Base-by-base conservation (phyloP, 2,329 filamentous ascomycete genomes). In the Fusarium redolens region DNA sequence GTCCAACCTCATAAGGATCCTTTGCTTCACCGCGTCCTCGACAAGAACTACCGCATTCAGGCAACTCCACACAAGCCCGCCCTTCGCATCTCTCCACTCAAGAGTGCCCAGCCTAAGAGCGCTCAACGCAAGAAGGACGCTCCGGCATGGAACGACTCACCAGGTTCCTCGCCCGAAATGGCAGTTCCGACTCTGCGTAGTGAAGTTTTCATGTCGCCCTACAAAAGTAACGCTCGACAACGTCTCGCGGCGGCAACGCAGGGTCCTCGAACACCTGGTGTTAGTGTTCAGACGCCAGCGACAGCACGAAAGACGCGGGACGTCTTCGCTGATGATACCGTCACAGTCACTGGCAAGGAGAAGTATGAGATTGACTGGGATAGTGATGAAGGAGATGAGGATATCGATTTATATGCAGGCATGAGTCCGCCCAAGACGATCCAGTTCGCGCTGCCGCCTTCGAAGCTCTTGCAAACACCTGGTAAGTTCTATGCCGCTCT, bases 361-460 rank as follows among this genome's bases (percentile, higher is more conserved):
- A 83, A 80, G 65, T 87, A 89, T 59, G 90, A 92, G 78, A 89
- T 91, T 63, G 87, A 86, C 22, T 96, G 94, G 92, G 92, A 95
- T 59, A 93, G 91, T 76, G 92, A 95, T 69, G 91, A 90, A 62
- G 92, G 92, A 33, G 89, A 90, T 14, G 89, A 91, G 54, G 89
- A 89, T 43, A 87, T 86, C 30, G 89, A 87, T 45, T 78, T 89
- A 10, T 91, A 92, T 65, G 88, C 88, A 11, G 93, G 92, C 10
- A 92, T 95, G 82, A 97, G 94, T 78, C 96, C 96, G 33, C 96
- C 96, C 1, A 98, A 98, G 86, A 96, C 94, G 15, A 95, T 97
- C 68, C 93, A 95, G 78, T 97, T 97, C 81, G 92, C 92, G 48
- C 83, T 97, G 52, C 93, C 93, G 56, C 92, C 92, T 59, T 93